phyloP scores from a whole-genome alignment of 352 stramenopile species.

The Pythium rhizo-oryzae region DNA sequence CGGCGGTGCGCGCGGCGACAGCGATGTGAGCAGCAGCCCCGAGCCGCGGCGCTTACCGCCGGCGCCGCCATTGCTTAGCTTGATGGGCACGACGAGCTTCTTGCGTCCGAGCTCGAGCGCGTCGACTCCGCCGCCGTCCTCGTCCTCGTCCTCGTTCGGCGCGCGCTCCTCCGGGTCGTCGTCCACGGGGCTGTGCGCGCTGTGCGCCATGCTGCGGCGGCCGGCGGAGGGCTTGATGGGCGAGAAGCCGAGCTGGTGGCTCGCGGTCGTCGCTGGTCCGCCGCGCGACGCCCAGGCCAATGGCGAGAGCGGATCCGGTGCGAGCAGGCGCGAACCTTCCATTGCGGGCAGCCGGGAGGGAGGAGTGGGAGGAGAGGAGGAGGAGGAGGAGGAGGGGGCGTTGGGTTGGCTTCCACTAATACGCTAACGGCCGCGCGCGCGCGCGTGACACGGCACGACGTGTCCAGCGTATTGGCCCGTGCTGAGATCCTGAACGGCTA shows the following conservation, averaged over 20 bases:
- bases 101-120: conserved; percentile 14
- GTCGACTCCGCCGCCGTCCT: neutral
- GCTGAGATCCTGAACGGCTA: conserved; percentile 1
- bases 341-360: neutral
- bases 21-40: neutral
- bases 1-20: neutral
- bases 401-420: neutral
- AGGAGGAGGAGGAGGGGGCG: neutral
- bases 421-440: neutral
- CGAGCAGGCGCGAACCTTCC: conserved; percentile 12
- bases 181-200: neutral
- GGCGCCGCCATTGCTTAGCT: neutral
- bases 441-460: conserved; percentile 4
- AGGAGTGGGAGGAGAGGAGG: neutral
- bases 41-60: conserved; percentile 13
- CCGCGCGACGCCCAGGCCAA: conserved; percentile 1
- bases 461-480: conserved; percentile 2
- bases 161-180: neutral
- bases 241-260: neutral
- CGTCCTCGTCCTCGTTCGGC: neutral
- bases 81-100: conserved; percentile 16
- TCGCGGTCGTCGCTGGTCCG: neutral
- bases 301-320: neutral
- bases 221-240: neutral
- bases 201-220: neutral